Base-by-base conservation (phyloP, 108 stramenopile genomes). In the Skeletonema marinoi region DNA sequence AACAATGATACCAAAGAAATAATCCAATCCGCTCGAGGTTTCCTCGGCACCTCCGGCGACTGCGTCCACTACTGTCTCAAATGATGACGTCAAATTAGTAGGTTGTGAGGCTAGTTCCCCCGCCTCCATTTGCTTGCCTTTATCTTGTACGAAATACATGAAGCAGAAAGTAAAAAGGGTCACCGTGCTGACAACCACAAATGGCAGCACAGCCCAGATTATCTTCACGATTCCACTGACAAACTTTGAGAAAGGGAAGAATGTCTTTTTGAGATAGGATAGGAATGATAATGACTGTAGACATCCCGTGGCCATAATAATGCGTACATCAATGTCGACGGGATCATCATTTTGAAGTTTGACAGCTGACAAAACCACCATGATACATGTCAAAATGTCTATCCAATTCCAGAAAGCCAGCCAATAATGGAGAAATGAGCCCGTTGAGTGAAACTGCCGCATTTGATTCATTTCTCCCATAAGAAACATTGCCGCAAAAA, bases 191-290 rank as follows among this genome's bases (percentile, higher is more conserved):
- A 63, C 62, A 6, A 63, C 62, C 36, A 63, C 6, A 21, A 63
- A 63, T 5, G 62, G 62, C 7, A 63, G 3, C 2, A 63, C 36
- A 2, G 36, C 32, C 62, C 62, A 63, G 32, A 63, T 1, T 3
- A 63, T 63, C 25, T 63, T 63, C 32, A 63, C 32, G 6, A 63
- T 3, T n/a, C 62, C 62, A 3, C 32, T 63, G 16, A 63, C 62
- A 36, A 63, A 63, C 62, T 63, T 63, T 4, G 36, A 38, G 21
- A 63, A 63, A 14, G 62, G 62, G 8, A 63, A 63, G 62, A 63
- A 63, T 17, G 62, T 63, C n/a, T 63, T 63, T 13, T 63, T 63
- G 16, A 63, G 38, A 8, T 63, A 63, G n/a, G 62, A 63, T 4
- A 63, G 32, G n/a, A 63, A 36, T 2, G 32, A 8, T 14, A 63